A percentile compares a stretch with the other conserved stretches of the same genome.
These are phyloP conservation scores for Pseudisothecium myosuroides DNA, from an alignment of 225 moss, liverwort and hornwort species.

Conservation along the genomic window DNA sequence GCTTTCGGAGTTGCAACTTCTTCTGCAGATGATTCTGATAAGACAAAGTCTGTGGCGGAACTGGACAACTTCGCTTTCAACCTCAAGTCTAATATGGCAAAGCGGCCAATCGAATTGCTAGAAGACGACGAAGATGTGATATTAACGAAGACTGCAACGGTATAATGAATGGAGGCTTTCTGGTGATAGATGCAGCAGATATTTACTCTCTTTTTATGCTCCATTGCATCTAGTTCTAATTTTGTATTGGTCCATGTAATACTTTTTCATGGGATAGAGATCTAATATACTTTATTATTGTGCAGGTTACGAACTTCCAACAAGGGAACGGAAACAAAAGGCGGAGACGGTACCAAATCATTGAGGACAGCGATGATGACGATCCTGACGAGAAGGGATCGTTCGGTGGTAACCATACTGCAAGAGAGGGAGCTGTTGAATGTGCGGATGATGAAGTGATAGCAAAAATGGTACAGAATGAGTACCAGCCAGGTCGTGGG, in stretches of 20 bases:
- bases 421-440: constrained; percentile 7
- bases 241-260: not conserved
- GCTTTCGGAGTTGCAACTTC: not conserved
- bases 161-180: not conserved
- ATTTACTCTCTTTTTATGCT: not conserved
- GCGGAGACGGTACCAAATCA: constrained; percentile 35
- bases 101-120: constrained; percentile 22
- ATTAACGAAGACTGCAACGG: constrained; percentile 8
- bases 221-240: not conserved
- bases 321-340: constrained; percentile 11
- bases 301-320: constrained; percentile 1
- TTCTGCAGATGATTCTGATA: not conserved
- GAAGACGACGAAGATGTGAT: constrained; percentile 19
- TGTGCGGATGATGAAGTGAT: constrained; percentile 22
- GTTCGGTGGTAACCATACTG: not conserved
- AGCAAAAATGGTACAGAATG: constrained; percentile 24
- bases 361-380: constrained; percentile 72
- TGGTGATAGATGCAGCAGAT: not conserved
- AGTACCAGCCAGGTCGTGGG: constrained; percentile 15
- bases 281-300: not conserved
- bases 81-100: constrained; percentile 10
- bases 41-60: not conserved
- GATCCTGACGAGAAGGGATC: constrained; percentile 28
- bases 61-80: constrained; percentile 20
- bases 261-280: not conserved